phyloP scores from a whole-genome alignment of 2,329 filamentous ascomycete genomes.

The Stemphylium vesicarium region DNA sequence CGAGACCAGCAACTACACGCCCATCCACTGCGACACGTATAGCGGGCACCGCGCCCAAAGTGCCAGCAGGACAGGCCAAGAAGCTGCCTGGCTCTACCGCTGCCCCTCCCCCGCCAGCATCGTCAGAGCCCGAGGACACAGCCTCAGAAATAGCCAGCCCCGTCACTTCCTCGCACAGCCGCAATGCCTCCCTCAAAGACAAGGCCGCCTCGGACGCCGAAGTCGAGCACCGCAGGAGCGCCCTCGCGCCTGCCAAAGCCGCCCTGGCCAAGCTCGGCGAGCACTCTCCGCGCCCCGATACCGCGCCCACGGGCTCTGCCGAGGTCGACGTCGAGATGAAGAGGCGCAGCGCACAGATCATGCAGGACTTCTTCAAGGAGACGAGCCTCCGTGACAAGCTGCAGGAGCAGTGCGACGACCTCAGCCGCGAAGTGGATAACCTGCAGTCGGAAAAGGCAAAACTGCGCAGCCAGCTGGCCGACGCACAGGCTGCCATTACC shows the following conservation, averaged over 20 bases:
- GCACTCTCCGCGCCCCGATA: conserved; percentile 38
- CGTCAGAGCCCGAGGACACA: conserved; percentile 13
- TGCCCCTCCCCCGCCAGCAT: conserved; percentile 16
- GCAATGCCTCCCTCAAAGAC: conserved; percentile 36
- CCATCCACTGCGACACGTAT: conserved; percentile 30
- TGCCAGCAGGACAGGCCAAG: conserved; percentile 36
- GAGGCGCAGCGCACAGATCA: conserved; percentile 43
- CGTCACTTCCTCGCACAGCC: conserved; percentile 31
- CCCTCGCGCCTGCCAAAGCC: conserved; percentile 37
- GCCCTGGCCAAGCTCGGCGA: conserved; percentile 41
- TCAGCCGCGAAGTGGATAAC: conserved; percentile 40
- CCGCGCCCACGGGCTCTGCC: conserved; percentile 39
- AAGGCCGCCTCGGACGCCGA: conserved; percentile 47
- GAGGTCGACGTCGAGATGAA: conserved; percentile 42
- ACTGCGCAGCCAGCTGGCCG: conserved; percentile 41
- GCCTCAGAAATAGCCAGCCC: conserved; percentile 27
- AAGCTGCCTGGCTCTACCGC: conserved; percentile 35
- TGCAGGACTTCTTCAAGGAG: conserved; percentile 51
- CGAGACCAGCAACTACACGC: conserved; percentile 32
- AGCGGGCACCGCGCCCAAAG: conserved; percentile 26
- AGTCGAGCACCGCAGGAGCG: conserved; percentile 35
- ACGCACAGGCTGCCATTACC: conserved; percentile 37
- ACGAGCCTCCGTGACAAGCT: conserved; percentile 46
- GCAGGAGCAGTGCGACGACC: conserved; percentile 45
- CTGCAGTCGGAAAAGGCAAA: conserved; percentile 40